These are phyloP conservation scores for Didymella exigua DNA, from an alignment of 2,329 filamentous ascomycete species.

Conservation along the genomic window DNA sequence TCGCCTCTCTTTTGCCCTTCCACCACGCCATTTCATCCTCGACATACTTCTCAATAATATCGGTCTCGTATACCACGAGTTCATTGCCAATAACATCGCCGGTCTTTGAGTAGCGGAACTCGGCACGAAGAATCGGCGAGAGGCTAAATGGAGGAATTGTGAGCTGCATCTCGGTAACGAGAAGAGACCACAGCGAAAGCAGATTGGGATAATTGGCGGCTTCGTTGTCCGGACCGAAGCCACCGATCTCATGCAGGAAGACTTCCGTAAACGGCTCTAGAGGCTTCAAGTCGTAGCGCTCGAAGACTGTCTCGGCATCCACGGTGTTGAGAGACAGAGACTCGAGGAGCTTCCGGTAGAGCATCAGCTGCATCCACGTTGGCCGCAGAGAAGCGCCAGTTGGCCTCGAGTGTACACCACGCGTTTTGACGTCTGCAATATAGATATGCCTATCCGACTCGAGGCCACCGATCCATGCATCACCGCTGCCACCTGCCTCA, in stretches of 20 bases:
- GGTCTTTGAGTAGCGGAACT: slow-evolving; percentile 57
- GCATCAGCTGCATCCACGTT: slow-evolving; percentile 82
- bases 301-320: slow-evolving; percentile 70
- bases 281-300: slow-evolving; percentile 72
- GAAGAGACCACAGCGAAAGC: slow-evolving; percentile 64
- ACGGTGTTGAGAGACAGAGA: slow-evolving; percentile 74
- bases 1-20: slow-evolving; percentile 73
- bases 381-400: slow-evolving; percentile 70
- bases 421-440: slow-evolving; percentile 87
- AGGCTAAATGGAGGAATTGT: slow-evolving; percentile 57
- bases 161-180: slow-evolving; percentile 64
- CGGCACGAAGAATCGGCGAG: slow-evolving; percentile 61
- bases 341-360: slow-evolving; percentile 86
- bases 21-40: slow-evolving; percentile 81
- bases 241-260: slow-evolving; percentile 77
- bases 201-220: slow-evolving; percentile 66
- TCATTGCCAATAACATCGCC: slow-evolving; percentile 63
- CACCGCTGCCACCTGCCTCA: background rate
- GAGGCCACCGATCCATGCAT: slow-evolving; percentile 15
- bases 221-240: slow-evolving; percentile 57
- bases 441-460: slow-evolving; percentile 60
- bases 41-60: slow-evolving; percentile 69
- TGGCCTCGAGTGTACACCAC: slow-evolving; percentile 68
- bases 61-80: slow-evolving; percentile 69
- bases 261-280: slow-evolving; percentile 73